Evolutionary conservation across 495 filamentous ascomycete species (phyloP).

Genomic region (Hypoxylon fragiforme): DNA sequence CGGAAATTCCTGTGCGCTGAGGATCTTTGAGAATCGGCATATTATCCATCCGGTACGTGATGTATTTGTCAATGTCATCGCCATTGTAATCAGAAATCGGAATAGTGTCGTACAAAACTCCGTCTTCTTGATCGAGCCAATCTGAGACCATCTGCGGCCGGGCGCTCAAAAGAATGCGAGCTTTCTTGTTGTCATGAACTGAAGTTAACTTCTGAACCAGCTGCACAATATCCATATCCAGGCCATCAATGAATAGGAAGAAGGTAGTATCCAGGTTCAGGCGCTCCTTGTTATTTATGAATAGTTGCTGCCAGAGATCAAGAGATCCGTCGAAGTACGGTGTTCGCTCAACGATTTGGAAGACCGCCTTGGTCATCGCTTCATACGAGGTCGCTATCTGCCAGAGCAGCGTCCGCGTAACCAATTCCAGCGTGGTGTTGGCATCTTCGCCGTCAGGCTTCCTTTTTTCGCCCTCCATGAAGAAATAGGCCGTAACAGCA

Average conservation of each 20-base stretch:
- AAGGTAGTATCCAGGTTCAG: slow-evolving; percentile 41
- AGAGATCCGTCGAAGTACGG: slow-evolving; percentile 37
- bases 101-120: slow-evolving; percentile 16
- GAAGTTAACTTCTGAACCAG: slow-evolving; percentile 36
- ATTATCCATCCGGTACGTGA: slow-evolving; percentile 33
- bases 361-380: slow-evolving; percentile 43
- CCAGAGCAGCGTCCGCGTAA: slow-evolving; percentile 42
- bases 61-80: slow-evolving; percentile 43
- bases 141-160: slow-evolving; percentile 14
- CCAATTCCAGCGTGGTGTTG: slow-evolving; percentile 19
- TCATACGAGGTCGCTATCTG: slow-evolving; percentile 44
- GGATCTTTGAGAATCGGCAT: slow-evolving; percentile 34
- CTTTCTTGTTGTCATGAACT: slow-evolving; percentile 15
- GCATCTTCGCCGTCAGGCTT: slow-evolving; percentile 34
- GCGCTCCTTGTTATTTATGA: slow-evolving; percentile 41
- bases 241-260: slow-evolving; percentile 43
- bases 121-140: slow-evolving; percentile 7
- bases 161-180: slow-evolving; percentile 33
- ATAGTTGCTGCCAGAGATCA: slow-evolving; percentile 38
- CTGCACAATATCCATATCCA: slow-evolving; percentile 33
- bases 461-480: slow-evolving; percentile 45
- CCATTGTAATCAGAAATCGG: slow-evolving; percentile 35
- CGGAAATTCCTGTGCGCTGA: slow-evolving; percentile 33
- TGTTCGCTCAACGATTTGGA: slow-evolving; percentile 35
- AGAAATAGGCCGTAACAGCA: slow-evolving; percentile 42